These are phyloP conservation scores for Fusarium sp. DNA, from an alignment of 2,329 filamentous ascomycete species.

Conservation along the genomic window DNA sequence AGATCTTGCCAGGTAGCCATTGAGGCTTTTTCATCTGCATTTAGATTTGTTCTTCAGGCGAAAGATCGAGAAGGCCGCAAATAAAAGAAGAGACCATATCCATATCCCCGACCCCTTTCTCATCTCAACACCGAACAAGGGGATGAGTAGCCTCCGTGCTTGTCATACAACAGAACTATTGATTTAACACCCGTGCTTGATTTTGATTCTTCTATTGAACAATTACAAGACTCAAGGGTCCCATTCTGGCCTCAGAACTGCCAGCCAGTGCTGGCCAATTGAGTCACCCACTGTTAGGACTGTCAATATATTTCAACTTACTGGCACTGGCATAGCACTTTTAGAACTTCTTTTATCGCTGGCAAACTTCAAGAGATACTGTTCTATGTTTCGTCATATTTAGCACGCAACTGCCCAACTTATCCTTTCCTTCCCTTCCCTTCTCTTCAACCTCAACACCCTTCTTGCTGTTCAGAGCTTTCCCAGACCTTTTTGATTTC, in stretches of 20 bases:
- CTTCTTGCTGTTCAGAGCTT: not conserved
- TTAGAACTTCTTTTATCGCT: not conserved
- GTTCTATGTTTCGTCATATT: not conserved
- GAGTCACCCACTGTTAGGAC: not conserved
- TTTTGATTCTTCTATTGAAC: not conserved
- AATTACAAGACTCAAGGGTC: not conserved
- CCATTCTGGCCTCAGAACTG: not conserved
- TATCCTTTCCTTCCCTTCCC: not conserved
- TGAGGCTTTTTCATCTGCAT: not conserved
- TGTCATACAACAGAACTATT: not conserved
- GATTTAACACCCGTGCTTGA: not conserved
- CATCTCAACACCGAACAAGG: not conserved
- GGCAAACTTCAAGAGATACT: not conserved
- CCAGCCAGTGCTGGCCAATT: constrained; percentile 16
- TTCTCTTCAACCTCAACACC: constrained; percentile 2
- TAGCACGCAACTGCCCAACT: not conserved
- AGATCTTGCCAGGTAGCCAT: not conserved
- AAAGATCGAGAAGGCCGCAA: not conserved
- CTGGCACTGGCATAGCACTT: constrained; percentile 2
- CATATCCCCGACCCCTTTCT: constrained; percentile 15
- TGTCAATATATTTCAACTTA: not conserved
- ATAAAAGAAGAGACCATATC: not conserved
- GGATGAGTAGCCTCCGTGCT: not conserved
- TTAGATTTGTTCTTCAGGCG: not conserved
- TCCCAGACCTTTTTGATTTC: not conserved